Evolutionary conservation across 2,329 filamentous ascomycete species (phyloP), one percentile per base, ranked within the genome.

Genomic region (Ophidiomyces ophidiicola): DNA sequence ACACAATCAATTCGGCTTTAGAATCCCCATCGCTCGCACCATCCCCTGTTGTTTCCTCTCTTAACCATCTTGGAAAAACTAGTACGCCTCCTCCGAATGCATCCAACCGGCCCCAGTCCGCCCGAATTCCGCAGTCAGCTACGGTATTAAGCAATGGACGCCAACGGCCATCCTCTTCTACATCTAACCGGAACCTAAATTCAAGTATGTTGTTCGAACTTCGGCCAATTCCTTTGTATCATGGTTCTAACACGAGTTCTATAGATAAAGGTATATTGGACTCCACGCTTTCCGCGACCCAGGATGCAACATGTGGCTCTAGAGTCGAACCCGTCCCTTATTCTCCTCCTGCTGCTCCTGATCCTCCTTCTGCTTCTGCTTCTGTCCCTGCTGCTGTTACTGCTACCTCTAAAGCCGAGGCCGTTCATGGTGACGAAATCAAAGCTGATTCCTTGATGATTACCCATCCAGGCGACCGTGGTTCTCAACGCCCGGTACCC

Each of bases 61-160:
- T 84, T 26, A 33, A 35, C 43, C 60, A 62, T 41, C 50, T 61
- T 28, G 71, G 75, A 18, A 82, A 85, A 49, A 65, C 68, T 62
- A 48, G 60, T 57, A 82, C 79, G 28, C 80, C 81, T 19, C 74
- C 70, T 6, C 78, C 78, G 5, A 59, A 62, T 35, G 61, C 62
- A 43, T 59, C 63, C 20, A 64, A 74, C 42, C 74, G 80, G 30
- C 78, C 82, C 8, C 69, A 74, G 36, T 78, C 79, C 4, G 76
- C 80, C 4, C 76, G 84, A 48, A 75, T 76, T 25, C 77, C 85
- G 52, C 83, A 86, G 54, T 87, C 81, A 53, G 83, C 82, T 11
- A 71, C 74, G 39, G 72, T 76, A 42, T 71, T 72, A n/a, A 64
- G 60, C 36, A 63, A 64, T 23, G 76, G 58, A 25, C 66, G 65